Evolutionary conservation across 73 alveolate genomes (phyloP).

Genomic region (Stentor roeselii): DNA sequence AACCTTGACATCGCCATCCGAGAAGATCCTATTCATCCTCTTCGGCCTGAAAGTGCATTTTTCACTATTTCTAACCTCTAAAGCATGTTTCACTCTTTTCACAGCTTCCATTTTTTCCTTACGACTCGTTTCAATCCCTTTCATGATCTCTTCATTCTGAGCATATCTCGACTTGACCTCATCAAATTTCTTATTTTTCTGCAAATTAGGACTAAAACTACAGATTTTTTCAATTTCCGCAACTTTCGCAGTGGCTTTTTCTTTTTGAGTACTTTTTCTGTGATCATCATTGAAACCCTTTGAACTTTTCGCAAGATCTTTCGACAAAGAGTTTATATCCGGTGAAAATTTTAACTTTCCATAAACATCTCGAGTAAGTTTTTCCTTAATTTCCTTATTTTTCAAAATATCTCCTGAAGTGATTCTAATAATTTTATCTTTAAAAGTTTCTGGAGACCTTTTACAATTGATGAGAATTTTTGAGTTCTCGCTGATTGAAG

Average conservation of each 20-base stretch:
- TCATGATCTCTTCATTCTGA: neutral
- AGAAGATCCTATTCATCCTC: neutral
- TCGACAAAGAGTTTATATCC: neutral
- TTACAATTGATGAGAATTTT: neutral
- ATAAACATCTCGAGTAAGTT: neutral
- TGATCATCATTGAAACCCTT: neutral
- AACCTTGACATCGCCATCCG: neutral
- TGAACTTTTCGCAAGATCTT: neutral
- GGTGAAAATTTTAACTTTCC: neutral
- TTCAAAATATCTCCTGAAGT: neutral
- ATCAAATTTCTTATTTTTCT: neutral
- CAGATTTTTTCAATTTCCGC: constrained; percentile 22
- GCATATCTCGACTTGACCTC: neutral
- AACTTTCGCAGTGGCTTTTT: constrained; percentile 11
- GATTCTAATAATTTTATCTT: neutral
- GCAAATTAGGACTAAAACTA: constrained; percentile 8
- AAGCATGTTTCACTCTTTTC: neutral
- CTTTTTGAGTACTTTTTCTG: neutral
- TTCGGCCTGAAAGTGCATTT: neutral
- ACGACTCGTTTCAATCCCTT: neutral
- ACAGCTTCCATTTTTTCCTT: neutral
- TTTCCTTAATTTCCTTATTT: neutral
- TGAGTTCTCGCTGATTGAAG: neutral
- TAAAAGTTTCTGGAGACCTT: neutral
- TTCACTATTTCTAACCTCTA: neutral